Evolutionary conservation across 75 land plant genomes (phyloP).

Genomic region (Sequoia sempervirens): DNA sequence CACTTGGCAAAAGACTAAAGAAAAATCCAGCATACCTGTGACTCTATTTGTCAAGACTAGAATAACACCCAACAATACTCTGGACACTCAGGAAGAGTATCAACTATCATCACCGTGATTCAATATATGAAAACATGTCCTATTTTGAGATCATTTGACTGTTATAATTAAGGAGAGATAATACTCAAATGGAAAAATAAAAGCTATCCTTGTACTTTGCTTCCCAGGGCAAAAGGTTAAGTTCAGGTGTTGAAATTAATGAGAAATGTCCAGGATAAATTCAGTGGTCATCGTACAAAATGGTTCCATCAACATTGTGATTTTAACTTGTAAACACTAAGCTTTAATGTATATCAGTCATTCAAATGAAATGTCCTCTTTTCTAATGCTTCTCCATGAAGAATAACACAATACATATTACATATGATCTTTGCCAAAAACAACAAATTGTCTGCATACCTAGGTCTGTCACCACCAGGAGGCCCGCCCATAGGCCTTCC

Average conservation of each 20-base stretch:
- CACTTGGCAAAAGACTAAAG: no score
- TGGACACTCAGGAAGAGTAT: no score
- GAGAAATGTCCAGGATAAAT: not conserved
- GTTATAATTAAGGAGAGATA: not conserved
- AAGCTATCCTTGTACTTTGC: not conserved
- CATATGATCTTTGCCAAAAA: not conserved
- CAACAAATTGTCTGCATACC: conserved; percentile 26
- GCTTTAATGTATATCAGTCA: not conserved
- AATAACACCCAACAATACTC: no score
- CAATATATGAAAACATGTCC: not conserved
- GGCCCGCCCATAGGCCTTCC: conserved; percentile 73
- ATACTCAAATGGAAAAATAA: not conserved
- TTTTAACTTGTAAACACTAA: not conserved
- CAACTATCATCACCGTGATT: no score
- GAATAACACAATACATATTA: not conserved
- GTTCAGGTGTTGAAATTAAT: not conserved
- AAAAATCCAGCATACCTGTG: no score
- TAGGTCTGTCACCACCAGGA: conserved; percentile 76
- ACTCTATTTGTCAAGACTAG: no score
- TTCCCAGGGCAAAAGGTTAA: not conserved
- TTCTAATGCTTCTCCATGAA: not conserved
- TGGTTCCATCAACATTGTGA: not conserved
- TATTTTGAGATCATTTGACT: not conserved
- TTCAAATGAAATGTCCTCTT: not conserved
- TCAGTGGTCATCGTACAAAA: not conserved